Percentiles rank a stretch among this genome's conserved stretches.
Conservation (phyloP, 306 rosid species). For the Betula pendula region DNA sequence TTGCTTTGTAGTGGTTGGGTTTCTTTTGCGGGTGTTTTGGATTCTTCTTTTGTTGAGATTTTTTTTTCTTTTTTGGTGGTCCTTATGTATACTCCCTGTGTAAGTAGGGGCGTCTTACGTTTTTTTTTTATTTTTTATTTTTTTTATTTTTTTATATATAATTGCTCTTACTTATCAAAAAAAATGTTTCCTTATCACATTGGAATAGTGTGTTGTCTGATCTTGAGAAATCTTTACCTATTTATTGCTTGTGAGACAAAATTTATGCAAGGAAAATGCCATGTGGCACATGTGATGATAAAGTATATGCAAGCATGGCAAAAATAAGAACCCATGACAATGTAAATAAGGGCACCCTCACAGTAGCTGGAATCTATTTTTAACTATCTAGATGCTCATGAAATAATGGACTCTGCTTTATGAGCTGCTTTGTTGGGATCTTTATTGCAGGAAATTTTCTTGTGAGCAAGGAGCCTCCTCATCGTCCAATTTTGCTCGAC, state of each 20-base stretch:
- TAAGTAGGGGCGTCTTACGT: no score
- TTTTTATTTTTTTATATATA: no score
- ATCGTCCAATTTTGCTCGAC: constrained; percentile 87
- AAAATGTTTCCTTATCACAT: neutral
- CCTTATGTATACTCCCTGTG: no score
- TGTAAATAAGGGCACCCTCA: neutral
- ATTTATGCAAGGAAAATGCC: neutral
- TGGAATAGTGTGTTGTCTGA: neutral
- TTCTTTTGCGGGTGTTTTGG: no score
- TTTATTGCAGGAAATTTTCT: constrained; percentile 81
- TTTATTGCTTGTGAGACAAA: neutral
- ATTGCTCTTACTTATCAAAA: no score
- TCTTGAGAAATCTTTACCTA: neutral
- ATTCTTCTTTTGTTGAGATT: no score
- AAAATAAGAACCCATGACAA: neutral
- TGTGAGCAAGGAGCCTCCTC: constrained; percentile 96
- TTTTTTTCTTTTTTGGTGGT: no score
- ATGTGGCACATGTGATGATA: neutral
- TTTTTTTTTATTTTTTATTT: no score
- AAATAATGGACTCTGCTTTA: constrained; percentile 17
- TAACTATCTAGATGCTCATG: constrained; percentile 17
- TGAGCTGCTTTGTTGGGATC: constrained; percentile 22
- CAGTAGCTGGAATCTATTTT: neutral
- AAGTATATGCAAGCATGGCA: neutral
- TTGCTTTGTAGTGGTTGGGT: no score